These are phyloP conservation scores for Thalia dealbata DNA, from an alignment of 176 grass and related monocot species.

Conservation along the genomic window DNA sequence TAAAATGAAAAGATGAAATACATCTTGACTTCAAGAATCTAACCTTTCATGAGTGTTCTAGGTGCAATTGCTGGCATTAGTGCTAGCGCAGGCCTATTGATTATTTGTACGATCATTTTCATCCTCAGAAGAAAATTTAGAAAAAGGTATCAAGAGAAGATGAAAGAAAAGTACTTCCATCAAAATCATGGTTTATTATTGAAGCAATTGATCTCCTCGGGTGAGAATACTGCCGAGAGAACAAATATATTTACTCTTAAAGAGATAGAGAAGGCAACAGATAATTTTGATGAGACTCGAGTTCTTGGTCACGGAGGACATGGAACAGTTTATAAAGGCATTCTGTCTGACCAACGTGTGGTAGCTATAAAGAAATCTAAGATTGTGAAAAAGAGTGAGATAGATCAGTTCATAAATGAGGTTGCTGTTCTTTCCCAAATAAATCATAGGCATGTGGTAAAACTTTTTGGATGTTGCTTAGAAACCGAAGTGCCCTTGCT, in stretches of 20 bases:
- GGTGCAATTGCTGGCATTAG: background rate
- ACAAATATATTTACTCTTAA: background rate
- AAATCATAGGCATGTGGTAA: background rate
- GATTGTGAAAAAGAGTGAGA: background rate
- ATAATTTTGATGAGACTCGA: background rate
- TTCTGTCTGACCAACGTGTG: background rate
- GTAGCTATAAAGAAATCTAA: background rate
- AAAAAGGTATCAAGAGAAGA: background rate
- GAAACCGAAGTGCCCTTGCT: background rate
- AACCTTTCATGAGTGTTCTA: no score
- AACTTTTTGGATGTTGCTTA: background rate
- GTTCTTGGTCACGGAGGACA: background rate
- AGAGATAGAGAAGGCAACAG: background rate
- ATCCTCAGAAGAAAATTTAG: background rate
- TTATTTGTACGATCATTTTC: background rate
- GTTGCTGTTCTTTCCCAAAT: background rate
- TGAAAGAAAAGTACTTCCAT: background rate
- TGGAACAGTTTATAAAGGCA: background rate
- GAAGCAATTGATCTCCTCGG: background rate
- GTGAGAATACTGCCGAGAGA: background rate
- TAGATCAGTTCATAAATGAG: constrained; percentile 5
- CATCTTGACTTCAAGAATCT: no score
- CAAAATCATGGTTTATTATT: background rate
- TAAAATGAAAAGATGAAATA: no score
- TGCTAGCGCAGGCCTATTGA: background rate